A percentile compares a stretch with the other conserved stretches of the same genome.
These are phyloP conservation scores for Elsinoe fawcettii DNA, from an alignment of 2,329 filamentous ascomycete genomes.

Conservation along the genomic window DNA sequence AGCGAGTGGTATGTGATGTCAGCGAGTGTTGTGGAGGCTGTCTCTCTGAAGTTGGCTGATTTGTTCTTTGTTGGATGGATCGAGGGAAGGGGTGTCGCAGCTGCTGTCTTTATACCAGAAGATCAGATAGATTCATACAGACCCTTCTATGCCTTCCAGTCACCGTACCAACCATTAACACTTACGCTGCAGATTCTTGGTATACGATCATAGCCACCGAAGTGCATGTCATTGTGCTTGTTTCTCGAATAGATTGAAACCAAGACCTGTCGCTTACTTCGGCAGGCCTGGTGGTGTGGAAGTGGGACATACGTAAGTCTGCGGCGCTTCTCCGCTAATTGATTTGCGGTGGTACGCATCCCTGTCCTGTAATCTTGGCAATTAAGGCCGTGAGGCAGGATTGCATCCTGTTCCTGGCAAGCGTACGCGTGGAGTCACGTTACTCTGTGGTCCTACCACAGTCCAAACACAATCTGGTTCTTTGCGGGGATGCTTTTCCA, in stretches of 20 bases:
- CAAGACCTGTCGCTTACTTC: constrained; percentile 1
- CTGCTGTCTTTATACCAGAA: constrained; percentile 2
- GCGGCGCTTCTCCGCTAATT: constrained; percentile 3
- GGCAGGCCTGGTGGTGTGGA: constrained; percentile 3
- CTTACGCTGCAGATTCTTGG: constrained; percentile 12
- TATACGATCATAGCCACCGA: constrained; percentile 11
- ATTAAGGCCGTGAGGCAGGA: constrained; percentile 8
- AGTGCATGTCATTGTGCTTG: constrained; percentile 5
- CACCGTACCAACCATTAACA: not conserved
- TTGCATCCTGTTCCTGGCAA: constrained; percentile 2
- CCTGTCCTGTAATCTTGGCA: constrained; percentile 11
- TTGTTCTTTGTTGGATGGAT: not conserved
- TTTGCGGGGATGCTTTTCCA: not conserved
- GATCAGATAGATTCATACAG: not conserved
- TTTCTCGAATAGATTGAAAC: not conserved
- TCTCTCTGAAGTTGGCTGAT: not conserved
- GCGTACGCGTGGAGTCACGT: constrained; percentile 5
- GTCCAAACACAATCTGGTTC: not conserved
- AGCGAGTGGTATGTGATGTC: constrained; percentile 1
- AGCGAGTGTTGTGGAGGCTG: constrained; percentile 3
- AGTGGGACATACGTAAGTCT: constrained; percentile 10
- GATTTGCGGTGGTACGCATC: constrained; percentile 4
- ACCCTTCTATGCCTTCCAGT: not conserved
- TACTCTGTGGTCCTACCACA: not conserved
- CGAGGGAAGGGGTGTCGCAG: not conserved